Evolutionary conservation across 139 green algal genomes (phyloP), one percentile per base, ranked within the genome.

Genomic region (Mychonastes homosphaera): DNA sequence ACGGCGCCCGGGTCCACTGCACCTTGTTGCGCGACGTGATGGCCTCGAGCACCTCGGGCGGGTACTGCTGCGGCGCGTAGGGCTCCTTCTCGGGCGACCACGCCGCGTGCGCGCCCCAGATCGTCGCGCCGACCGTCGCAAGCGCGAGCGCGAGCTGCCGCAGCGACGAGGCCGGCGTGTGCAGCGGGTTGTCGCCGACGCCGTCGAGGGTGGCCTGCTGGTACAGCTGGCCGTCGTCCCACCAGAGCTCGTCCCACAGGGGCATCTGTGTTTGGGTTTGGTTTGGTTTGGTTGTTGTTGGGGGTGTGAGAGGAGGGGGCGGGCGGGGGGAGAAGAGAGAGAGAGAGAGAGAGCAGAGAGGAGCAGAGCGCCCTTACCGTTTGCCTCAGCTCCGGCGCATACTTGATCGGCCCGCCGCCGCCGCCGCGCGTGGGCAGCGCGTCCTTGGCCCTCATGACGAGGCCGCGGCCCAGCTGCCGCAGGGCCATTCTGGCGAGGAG

Each of bases 231-330:
- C 74, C 74, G 53, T 82, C 75, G 49, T 82, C 65, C 74, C 74
- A 82, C 74, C 74, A 82, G 19, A 78, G 45, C 59, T 82, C 74
- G 26, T 82, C 75, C 66, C 67, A 78, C 0, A 72, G 53, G 1
- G 70, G 70, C 26, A 82, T 36, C 74, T 82, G 70, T n/a, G n/a
- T n/a, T n/a, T n/a, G n/a, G n/a, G n/a, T n/a, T n/a, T n/a, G n/a
- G n/a, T n/a, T n/a, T n/a, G n/a, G n/a, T n/a, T n/a, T n/a, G n/a
- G n/a, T n/a, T n/a, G n/a, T n/a, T n/a, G n/a, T n/a, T n/a, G n/a
- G n/a, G n/a, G n/a, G n/a, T n/a, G n/a, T n/a, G n/a, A n/a, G n/a
- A n/a, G n/a, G n/a, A n/a, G n/a, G n/a, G n/a, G n/a, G n/a, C n/a
- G n/a, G n/a, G n/a, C n/a, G n/a, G n/a, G n/a, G n/a, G n/a, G n/a